Evolutionary conservation across 768 basidiomycete genomes (phyloP), one percentile per base, ranked within the genome.

Genomic region (Tremella mesenterica): DNA sequence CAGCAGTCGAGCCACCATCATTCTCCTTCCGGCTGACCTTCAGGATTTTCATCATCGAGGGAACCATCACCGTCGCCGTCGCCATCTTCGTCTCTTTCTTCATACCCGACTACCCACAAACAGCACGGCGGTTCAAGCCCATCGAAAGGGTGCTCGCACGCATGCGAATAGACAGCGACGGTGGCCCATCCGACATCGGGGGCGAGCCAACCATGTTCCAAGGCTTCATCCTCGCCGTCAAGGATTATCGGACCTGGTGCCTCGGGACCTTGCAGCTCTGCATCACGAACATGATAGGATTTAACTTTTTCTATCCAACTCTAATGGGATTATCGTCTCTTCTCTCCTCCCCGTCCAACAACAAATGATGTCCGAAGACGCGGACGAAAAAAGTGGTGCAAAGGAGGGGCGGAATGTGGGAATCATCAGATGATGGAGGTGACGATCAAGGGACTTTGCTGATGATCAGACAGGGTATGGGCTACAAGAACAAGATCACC

Each of bases 51-150:
- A 67, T 67, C 54, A 48, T 67, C 16, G 62, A 62, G 46, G 55
- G 58, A 27, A 16, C 26, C 18, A 9, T 29, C 44, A 60, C 54
- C 18, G 60, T 59, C 20, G 45, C 33, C 20, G 50, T 61, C 28
- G 61, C 53, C 10, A 30, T 61, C 36, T 54, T 67, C 43, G 60
- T 68, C 46, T 51, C 58, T 23, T 52, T 57, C n/a, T 61, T 65
- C 59, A 63, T 71, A 72, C 87, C 88, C 9, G 79, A 90, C 73
- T 88, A 90, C 66, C 89, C 90, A 1, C 71, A 79, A 43, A 81
- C 89, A 36, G 85, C 89, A 63, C 84, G 86, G 3, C 81, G 83
- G 26, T 75, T 93, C 29, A 64, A 53, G 28, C 54, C 48, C 20
- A 48, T 53, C 13, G 60, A 71, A 57, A 57, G 47, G 36, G 38